These are phyloP conservation scores for Pachyrhizus erosus DNA, from an alignment of 306 rosid species.

Conservation along the genomic window DNA sequence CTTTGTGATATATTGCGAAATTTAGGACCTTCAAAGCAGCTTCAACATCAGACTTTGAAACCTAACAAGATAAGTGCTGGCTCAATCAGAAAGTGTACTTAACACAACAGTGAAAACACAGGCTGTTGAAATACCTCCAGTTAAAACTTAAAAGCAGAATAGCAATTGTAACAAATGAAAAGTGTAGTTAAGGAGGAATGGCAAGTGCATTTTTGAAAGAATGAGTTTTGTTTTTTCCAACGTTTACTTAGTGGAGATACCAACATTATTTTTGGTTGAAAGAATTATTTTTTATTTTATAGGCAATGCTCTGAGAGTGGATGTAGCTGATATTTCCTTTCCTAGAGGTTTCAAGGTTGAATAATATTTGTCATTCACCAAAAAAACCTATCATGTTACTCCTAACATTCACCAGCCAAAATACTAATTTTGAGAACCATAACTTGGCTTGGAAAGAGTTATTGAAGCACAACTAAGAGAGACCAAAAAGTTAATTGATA, in stretches of 20 bases:
- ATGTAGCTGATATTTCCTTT: too few species aligned
- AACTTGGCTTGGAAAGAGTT: background rate
- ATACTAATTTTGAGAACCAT: background rate
- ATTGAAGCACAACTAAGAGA: constrained; percentile 4
- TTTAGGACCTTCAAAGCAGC: constrained; percentile 85
- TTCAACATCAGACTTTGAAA: constrained; percentile 86
- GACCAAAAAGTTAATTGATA: background rate
- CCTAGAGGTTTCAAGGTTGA: too few species aligned
- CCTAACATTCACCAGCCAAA: constrained; percentile 1
- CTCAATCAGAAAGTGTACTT: constrained; percentile 31
- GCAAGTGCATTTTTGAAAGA: constrained; percentile 4
- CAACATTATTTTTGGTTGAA: background rate
- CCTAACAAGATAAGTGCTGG: constrained; percentile 56
- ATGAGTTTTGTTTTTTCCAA: background rate
- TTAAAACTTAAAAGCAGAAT: background rate
- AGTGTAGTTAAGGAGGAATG: constrained; percentile 1
- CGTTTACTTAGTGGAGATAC: background rate
- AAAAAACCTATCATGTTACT: too few species aligned
- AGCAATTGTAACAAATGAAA: background rate
- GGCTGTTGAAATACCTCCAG: background rate
- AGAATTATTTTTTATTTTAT: too few species aligned
- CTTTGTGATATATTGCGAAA: constrained; percentile 95
- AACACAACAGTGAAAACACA: constrained; percentile 12
- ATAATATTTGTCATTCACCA: too few species aligned
- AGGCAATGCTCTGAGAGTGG: too few species aligned